A percentile compares a stretch with the other conserved stretches of the same genome.
Evolutionary conservation across 2,329 filamentous ascomycete species (phyloP).

Genomic region (Fusarium ramigenum): DNA sequence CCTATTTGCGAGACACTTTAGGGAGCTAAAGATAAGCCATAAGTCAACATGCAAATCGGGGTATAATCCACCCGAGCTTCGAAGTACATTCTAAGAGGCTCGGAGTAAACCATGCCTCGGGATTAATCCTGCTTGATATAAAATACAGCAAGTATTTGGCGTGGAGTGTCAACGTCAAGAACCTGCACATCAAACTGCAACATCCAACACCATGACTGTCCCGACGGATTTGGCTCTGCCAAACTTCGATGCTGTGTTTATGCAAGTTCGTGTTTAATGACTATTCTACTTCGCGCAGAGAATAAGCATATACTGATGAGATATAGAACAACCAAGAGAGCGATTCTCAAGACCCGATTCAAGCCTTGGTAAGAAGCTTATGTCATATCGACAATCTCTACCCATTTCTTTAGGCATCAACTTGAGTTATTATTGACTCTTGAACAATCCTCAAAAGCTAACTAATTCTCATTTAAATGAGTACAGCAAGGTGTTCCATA

Average conservation of each 20-base stretch:
- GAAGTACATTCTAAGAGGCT: fast-evolving
- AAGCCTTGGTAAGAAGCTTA: neutral
- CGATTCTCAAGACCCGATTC: neutral
- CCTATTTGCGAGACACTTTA: neutral
- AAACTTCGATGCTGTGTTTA: neutral
- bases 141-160: neutral
- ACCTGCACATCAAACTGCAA: fast-evolving
- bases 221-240: neutral
- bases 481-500: neutral
- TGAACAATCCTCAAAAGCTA: too few species aligned
- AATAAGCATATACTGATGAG: too few species aligned
- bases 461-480: fast-evolving
- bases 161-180: fast-evolving
- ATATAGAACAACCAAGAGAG: neutral
- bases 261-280: too few species aligned
- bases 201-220: neutral
- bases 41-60: neutral
- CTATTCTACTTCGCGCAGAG: too few species aligned
- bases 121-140: neutral
- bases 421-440: too few species aligned
- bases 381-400: too few species aligned
- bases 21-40: neutral
- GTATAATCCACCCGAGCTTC: neutral
- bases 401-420: too few species aligned
- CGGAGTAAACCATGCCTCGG: neutral